Percentiles rank a stretch among this genome's conserved stretches.
These are phyloP conservation scores for Marasmius sp. DNA, from an alignment of 1,284 basidiomycete species.

Conservation along the genomic window DNA sequence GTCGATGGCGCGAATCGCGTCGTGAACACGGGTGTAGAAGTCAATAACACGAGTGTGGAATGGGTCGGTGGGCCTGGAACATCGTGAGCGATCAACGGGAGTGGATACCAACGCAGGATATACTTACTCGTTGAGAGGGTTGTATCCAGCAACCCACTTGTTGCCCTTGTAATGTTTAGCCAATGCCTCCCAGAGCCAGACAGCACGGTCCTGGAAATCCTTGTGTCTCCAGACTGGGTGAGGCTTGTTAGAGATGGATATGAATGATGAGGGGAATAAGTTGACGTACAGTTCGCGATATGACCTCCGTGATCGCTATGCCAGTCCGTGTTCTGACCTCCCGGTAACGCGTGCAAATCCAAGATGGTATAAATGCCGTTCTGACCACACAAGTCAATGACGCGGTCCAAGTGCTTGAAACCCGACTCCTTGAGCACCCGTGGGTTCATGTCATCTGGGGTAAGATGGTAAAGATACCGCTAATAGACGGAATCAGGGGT, in stretches of 20 bases:
- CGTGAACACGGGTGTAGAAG: slow-evolving; percentile 60
- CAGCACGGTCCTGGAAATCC: slow-evolving; percentile 65
- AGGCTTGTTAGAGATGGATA: not conserved
- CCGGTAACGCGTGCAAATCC: slow-evolving; percentile 54
- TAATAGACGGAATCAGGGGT: not conserved
- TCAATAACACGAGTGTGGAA: slow-evolving; percentile 45
- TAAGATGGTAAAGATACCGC: not conserved
- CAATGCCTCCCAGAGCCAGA: slow-evolving; percentile 64
- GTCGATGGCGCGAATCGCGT: slow-evolving; percentile 62
- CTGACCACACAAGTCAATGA: slow-evolving; percentile 47
- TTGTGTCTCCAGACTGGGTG: slow-evolving; percentile 59
- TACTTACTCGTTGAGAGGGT: slow-evolving; percentile 70
- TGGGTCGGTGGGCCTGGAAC: slow-evolving; percentile 45
- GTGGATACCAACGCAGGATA: slow-evolving; percentile 18
- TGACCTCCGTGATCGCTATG: slow-evolving; percentile 54
- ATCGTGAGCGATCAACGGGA: not conserved
- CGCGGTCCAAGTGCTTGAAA: slow-evolving; percentile 58
- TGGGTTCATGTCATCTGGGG: slow-evolving; percentile 62
- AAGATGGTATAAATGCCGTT: slow-evolving; percentile 61
- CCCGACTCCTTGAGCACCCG: slow-evolving; percentile 57
- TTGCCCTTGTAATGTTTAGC: slow-evolving; percentile 62
- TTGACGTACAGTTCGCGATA: slow-evolving; percentile 42
- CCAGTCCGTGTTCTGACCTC: slow-evolving; percentile 59
- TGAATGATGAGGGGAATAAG: not conserved
- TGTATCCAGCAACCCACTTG: slow-evolving; percentile 66